Base-by-base conservation (phyloP, 768 basidiomycete genomes). In the Chlorophyllum brunneum region DNA sequence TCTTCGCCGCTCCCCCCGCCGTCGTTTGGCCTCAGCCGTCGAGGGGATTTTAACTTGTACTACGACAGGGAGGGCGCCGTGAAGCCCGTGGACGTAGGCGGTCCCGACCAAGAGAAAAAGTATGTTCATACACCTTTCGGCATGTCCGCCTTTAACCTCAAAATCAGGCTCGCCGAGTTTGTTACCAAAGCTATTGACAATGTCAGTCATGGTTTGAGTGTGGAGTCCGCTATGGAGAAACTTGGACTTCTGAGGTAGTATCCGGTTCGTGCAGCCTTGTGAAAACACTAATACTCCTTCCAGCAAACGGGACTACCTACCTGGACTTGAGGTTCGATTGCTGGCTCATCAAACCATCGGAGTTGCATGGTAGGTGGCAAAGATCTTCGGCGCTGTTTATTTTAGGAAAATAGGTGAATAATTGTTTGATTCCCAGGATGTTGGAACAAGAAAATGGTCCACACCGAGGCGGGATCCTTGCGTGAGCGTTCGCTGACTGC, bases 291-390 rank as follows among this genome's bases (percentile, higher is more conserved):
- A 54, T 27, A 10, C 26, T 36, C 23, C n/a, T 53, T 55, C 6
- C 48, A 82, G 79, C 55, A 61, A 76, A 23, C 72, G 73, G 38
- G 82, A 86, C 53, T 59, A 81, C 15, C 63, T 93, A 1, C 83
- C 85, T 0, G 88, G 87, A 0, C 67, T 92, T 55, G 82, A 83
- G 61, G 79, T 90, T 9, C 75, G 80, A 3, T 72, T 92, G 7
- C 71, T 92, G 54, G 78, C 81, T 5, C 90, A 92, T 61, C 86
- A 92, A 65, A 70, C 79, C 31, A 83, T 92, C 45, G 89, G 90
- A 0, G 88, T 92, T 15, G 77, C 78, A 31, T 92, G 88, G 85
- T 79, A 54, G 29, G 68, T 56, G 20, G 29, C 13, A 44, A 24
- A 24, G 7, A n/a, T 22, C 41, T 4, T 18, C 27, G 40, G 20